Base-by-base conservation (phyloP, 2,329 filamentous ascomycete genomes). In the Cladosporium austrohemisphaericum region DNA sequence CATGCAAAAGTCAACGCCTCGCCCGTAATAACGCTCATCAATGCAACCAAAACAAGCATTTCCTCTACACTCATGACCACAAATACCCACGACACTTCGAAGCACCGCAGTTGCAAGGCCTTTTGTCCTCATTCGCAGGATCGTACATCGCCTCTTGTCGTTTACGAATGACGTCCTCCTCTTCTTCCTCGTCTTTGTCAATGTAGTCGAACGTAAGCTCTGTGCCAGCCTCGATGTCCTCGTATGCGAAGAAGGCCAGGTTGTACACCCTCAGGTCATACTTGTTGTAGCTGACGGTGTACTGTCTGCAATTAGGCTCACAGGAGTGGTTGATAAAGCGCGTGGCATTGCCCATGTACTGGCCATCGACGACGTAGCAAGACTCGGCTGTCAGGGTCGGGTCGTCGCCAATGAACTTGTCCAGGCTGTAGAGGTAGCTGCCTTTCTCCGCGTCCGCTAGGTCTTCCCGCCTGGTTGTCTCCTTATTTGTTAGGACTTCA, bases 271-370 rank as follows among this genome's bases (percentile, higher is more conserved):
- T 77, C 51, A 82, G 81, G 60, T 91, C 85, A 0, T 85, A 80
- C 53, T 87, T 84, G 60, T 91, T 87, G 43, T 85, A 86, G 1
- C 87, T 85, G 1, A 88, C 81, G 0, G 85, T 86, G 66, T 91
- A 92, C 52, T 90, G 88, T 11, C 85, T 76, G 61, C 89, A 77
- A 60, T 91, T 92, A 0, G 88, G 87, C 4, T 87, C 79, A 64
- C 88, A 92, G 2, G 80, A 86, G 65, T 93, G 88, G 59, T 93
- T 93, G 65, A 92, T 86, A 66, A 92, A 93, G 2, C 87, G 79
- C 0, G 86, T 88, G 0, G 86, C 85, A 0, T 86, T 86, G 1
- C 87, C 86, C 73, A 84, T 81, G 64, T 85, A 86, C 64, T 91
- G 84, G 9, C 88, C 88, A 46, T 80, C 76, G 0, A 79, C 70